phyloP scores from a whole-genome alignment of 805 yeast genomes.

The Spathaspora sp. region DNA sequence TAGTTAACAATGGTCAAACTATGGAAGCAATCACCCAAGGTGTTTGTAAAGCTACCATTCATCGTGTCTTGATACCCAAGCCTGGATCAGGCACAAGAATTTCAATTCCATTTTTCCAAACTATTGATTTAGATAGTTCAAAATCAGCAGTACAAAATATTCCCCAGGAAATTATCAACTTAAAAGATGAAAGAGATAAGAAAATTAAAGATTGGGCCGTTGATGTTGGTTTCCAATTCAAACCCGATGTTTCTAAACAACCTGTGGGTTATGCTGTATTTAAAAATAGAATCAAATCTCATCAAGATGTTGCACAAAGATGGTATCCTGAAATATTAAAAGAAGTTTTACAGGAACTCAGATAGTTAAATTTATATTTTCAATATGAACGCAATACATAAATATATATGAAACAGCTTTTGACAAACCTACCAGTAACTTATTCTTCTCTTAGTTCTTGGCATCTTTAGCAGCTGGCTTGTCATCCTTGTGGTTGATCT shows the following conservation, averaged over 20 bases:
- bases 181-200: conserved; percentile 33
- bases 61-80: conserved; percentile 46
- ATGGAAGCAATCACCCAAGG: conserved; percentile 58
- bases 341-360: conserved; percentile 26
- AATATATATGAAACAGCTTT: neutral
- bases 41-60: conserved; percentile 57
- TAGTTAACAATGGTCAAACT: conserved; percentile 60
- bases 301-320: conserved; percentile 39
- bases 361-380: neutral
- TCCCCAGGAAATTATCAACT: conserved; percentile 22
- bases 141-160: conserved; percentile 27
- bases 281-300: conserved; percentile 41
- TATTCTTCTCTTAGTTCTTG: conserved; percentile 6
- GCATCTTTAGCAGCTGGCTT: neutral
- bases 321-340: conserved; percentile 40
- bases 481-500: conserved; percentile 19
- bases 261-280: conserved; percentile 48
- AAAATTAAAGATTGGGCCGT: conserved; percentile 32
- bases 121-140: conserved; percentile 36
- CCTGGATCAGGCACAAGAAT: conserved; percentile 37
- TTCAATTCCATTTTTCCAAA: conserved; percentile 47
- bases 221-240: conserved; percentile 38
- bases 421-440: neutral
- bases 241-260: conserved; percentile 29
- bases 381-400: neutral